A percentile compares a stretch with the other conserved stretches of the same genome.
Conservation (phyloP, 2,329 filamentous ascomycete genomes). For the Anisogramma anomala region DNA sequence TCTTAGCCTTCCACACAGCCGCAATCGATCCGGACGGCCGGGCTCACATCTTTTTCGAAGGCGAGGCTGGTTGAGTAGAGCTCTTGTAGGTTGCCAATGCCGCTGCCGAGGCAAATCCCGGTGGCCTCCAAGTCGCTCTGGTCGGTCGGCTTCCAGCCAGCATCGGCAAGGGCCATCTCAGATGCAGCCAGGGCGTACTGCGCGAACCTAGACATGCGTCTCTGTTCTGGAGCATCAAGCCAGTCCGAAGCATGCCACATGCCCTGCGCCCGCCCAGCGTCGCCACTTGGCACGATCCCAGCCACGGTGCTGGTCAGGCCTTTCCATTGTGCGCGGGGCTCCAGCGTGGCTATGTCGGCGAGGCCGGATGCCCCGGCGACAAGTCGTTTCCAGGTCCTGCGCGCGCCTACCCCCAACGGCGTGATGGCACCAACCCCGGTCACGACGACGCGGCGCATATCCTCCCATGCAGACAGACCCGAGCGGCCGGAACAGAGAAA, state of each 20-base stretch:
- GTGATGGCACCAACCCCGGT: constrained; percentile 74
- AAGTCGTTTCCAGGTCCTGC: constrained; percentile 69
- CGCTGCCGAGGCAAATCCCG: constrained; percentile 86
- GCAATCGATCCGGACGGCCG: constrained; percentile 3
- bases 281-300: constrained; percentile 56
- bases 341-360: constrained; percentile 54
- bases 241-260: constrained; percentile 43
- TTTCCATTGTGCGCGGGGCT: constrained; percentile 47
- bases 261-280: constrained; percentile 27
- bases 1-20: constrained; percentile 12
- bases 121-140: constrained; percentile 60
- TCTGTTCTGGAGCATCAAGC: constrained; percentile 41
- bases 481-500: neutral
- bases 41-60: constrained; percentile 59
- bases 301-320: constrained; percentile 76
- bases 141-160: constrained; percentile 56
- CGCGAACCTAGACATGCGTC: constrained; percentile 81
- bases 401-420: constrained; percentile 70
- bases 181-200: constrained; percentile 85
- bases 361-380: constrained; percentile 72
- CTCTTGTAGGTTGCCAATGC: constrained; percentile 88
- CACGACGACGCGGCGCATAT: constrained; percentile 66
- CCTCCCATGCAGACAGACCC: constrained; percentile 28
- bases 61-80: constrained; percentile 73
- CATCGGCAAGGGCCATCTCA: constrained; percentile 75